Conservation (phyloP, 2,329 filamentous ascomycete species). For the Akanthomyces muscarius region DNA sequence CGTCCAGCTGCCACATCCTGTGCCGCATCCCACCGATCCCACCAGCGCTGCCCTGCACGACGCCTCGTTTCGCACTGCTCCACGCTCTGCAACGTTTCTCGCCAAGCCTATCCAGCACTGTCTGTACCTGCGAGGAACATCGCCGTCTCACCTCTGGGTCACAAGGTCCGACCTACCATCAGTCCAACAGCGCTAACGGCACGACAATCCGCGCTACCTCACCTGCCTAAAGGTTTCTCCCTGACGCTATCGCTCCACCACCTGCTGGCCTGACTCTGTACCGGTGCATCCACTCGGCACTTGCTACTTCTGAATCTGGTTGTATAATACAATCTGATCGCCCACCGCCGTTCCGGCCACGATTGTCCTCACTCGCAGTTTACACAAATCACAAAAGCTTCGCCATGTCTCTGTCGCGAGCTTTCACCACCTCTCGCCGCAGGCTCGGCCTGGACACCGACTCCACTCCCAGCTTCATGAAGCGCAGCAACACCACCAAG, state of each 20-base stretch:
- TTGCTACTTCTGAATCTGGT: background rate
- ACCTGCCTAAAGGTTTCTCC: background rate
- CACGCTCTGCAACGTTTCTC: slow-evolving; percentile 14
- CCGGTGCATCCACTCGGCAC: background rate
- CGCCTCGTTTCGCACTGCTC: background rate
- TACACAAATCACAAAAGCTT: background rate
- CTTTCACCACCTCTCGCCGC: slow-evolving; percentile 65
- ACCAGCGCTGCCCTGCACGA: background rate
- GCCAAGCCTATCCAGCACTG: background rate
- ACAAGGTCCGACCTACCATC: slow-evolving; percentile 10
- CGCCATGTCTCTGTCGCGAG: slow-evolving; percentile 59
- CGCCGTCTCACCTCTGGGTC: slow-evolving; percentile 16
- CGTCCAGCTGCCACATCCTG: background rate
- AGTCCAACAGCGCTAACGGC: slow-evolving; percentile 4
- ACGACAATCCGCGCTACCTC: background rate
- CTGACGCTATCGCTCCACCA: slow-evolving; percentile 4
- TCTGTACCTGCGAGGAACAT: background rate
- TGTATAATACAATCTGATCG: slow-evolving; percentile 11
- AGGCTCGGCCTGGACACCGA: slow-evolving; percentile 50
- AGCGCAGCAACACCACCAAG: slow-evolving; percentile 50
- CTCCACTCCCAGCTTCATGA: slow-evolving; percentile 32
- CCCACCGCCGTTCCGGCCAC: slow-evolving; percentile 6
- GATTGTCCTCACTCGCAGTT: background rate
- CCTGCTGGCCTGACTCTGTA: background rate
- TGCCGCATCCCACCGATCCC: slow-evolving; percentile 5